Evolutionary conservation across 805 yeast genomes (phyloP).

Genomic region (Pichia phayaonensis): DNA sequence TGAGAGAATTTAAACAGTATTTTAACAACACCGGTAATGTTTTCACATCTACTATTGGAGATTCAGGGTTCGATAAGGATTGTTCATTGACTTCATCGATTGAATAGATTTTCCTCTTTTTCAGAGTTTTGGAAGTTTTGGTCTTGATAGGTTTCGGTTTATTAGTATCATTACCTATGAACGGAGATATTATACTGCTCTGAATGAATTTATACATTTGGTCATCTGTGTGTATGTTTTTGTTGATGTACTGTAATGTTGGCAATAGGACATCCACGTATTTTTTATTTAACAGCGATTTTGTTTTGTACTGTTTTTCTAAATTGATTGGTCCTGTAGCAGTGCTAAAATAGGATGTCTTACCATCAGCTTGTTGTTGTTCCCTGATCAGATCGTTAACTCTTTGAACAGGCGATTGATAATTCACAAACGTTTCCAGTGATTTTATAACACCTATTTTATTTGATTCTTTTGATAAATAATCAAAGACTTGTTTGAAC

Average conservation of each 20-base stretch:
- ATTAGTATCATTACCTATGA: not conserved
- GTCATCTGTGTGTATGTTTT: constrained; percentile 14
- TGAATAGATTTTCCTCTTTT: not conserved
- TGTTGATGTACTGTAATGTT: constrained; percentile 18
- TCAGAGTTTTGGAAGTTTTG: not conserved
- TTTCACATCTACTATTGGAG: constrained; percentile 17
- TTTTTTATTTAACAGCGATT: constrained; percentile 6
- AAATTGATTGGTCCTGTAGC: constrained; percentile 11
- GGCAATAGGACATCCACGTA: constrained; percentile 15
- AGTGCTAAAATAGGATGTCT: constrained; percentile 5
- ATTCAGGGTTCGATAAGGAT: constrained; percentile 12
- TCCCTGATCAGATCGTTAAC: not conserved
- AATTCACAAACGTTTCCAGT: constrained; percentile 18
- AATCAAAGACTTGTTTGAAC: constrained; percentile 25
- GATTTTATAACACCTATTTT: constrained; percentile 22
- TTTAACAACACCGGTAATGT: constrained; percentile 24
- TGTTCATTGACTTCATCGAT: constrained; percentile 7
- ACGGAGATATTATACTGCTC: constrained; percentile 10
- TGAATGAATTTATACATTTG: constrained; percentile 18
- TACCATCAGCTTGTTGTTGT: not conserved
- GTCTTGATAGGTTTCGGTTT: not conserved
- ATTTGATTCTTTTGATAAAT: constrained; percentile 17
- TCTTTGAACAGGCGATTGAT: constrained; percentile 7
- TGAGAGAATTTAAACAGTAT: constrained; percentile 25
- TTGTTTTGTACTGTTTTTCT: constrained; percentile 12